These are phyloP conservation scores for Lindgomyces ingoldianus DNA, from an alignment of 495 filamentous ascomycete species.

Conservation along the genomic window DNA sequence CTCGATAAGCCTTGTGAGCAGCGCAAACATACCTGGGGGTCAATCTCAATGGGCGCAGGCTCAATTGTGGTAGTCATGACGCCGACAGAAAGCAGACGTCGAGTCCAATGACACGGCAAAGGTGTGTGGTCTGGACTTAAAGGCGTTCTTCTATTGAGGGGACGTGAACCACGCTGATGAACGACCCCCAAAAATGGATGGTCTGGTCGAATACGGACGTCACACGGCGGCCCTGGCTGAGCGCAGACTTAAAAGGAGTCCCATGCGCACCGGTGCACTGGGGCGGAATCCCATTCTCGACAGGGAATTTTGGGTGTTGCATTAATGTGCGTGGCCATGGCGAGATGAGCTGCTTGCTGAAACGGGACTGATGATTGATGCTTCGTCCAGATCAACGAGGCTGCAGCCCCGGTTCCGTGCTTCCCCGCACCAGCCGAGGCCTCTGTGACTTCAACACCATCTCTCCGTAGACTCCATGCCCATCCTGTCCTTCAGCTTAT, in stretches of 20 bases:
- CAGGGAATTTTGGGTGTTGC: background rate
- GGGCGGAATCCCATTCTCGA: slow-evolving; percentile 6
- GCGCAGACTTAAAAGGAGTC: too few species aligned
- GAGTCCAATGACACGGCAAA: too few species aligned
- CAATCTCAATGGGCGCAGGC: slow-evolving; percentile 24
- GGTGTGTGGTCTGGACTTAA: too few species aligned
- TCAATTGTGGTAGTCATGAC: background rate
- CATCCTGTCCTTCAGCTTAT: background rate
- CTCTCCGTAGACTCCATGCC: too few species aligned
- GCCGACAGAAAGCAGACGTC: background rate
- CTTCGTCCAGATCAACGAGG: background rate
- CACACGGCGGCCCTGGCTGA: slow-evolving; percentile 3
- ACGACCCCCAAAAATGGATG: background rate
- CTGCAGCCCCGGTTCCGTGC: background rate
- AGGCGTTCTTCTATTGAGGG: too few species aligned
- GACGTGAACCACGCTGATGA: too few species aligned
- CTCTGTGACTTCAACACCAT: too few species aligned
- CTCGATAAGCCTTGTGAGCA: background rate
- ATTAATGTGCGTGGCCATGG: slow-evolving; percentile 3
- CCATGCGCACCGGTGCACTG: background rate
- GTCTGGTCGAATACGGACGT: too few species aligned
- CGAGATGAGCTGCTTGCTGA: slow-evolving; percentile 1
- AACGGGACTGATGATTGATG: slow-evolving; percentile 4
- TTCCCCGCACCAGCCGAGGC: too few species aligned
- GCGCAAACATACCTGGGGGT: slow-evolving; percentile 13